Conservation (phyloP, 306 rosid species). For the Malus fusca region DNA sequence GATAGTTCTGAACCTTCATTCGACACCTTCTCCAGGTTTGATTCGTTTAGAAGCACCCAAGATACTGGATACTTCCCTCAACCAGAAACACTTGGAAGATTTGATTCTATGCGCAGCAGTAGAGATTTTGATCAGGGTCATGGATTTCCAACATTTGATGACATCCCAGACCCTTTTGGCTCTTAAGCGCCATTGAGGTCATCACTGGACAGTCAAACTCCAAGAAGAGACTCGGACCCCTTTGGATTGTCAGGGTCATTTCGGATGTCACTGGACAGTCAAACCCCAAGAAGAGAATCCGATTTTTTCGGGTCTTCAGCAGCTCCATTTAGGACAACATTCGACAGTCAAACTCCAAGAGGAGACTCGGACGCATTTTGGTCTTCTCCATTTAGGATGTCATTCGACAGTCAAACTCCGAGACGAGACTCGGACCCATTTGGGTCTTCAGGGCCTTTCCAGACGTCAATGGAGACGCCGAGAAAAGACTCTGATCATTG, state of each 20-base stretch:
- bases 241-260: constrained; percentile 69
- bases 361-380: constrained; percentile 73
- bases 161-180: constrained; percentile 76
- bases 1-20: constrained; percentile 63
- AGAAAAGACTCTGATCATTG: constrained; percentile 62
- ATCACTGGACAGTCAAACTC: constrained; percentile 68
- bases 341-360: constrained; percentile 67
- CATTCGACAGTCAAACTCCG: constrained; percentile 3
- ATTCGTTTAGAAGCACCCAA: constrained; percentile 57
- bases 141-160: constrained; percentile 79
- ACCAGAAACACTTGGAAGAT: constrained; percentile 40
- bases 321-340: constrained; percentile 58
- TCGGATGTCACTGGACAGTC: constrained; percentile 39
- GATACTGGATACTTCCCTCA: constrained; percentile 53
- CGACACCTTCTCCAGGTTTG: constrained; percentile 73
- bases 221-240: constrained; percentile 60
- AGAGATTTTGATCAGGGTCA: constrained; percentile 53
- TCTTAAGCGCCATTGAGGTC: constrained; percentile 62
- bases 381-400: constrained; percentile 22
- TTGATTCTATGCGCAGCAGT: constrained; percentile 68
- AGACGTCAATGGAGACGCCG: constrained; percentile 61
- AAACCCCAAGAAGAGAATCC: constrained; percentile 61
- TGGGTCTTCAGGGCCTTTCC: constrained; percentile 70
- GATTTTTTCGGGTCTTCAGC: constrained; percentile 73
- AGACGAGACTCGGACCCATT: constrained; percentile 54